Conservation (phyloP, 345 rosid species). For the Diplotaxis tenuifolia region DNA sequence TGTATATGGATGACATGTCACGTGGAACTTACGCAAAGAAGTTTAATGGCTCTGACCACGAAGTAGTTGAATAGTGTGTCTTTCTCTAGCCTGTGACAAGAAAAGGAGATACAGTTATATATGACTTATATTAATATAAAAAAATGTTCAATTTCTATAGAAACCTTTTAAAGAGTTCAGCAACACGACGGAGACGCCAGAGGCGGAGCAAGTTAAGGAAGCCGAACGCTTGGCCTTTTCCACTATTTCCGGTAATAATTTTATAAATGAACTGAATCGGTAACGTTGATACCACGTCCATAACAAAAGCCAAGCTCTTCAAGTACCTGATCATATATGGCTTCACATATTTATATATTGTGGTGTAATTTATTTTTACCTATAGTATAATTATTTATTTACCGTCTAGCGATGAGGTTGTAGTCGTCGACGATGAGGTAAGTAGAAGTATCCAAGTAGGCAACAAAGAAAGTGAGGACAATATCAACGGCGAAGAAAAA, state of each 20-base stretch:
- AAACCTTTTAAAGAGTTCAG: conserved; percentile 71
- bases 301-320: conserved; percentile 53
- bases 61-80: conserved; percentile 76
- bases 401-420: conserved; percentile 63
- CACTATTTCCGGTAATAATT: conserved; percentile 41
- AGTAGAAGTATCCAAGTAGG: conserved; percentile 73
- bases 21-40: conserved; percentile 55
- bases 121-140: background rate
- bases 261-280: conserved; percentile 60
- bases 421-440: conserved; percentile 82
- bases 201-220: conserved; percentile 85
- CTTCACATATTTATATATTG: background rate
- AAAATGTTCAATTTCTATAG: no score
- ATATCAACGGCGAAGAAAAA: conserved; percentile 77
- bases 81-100: conserved; percentile 70
- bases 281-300: conserved; percentile 90
- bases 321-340: conserved; percentile 51
- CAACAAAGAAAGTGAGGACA: conserved; percentile 79
- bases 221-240: conserved; percentile 47
- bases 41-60: conserved; percentile 55
- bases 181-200: conserved; percentile 84
- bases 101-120: background rate
- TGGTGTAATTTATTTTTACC: background rate
- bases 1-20: background rate
- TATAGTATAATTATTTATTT: background rate